Evolutionary conservation across 75 land plant genomes (phyloP).

Genomic region (Pinus albicaulis): DNA sequence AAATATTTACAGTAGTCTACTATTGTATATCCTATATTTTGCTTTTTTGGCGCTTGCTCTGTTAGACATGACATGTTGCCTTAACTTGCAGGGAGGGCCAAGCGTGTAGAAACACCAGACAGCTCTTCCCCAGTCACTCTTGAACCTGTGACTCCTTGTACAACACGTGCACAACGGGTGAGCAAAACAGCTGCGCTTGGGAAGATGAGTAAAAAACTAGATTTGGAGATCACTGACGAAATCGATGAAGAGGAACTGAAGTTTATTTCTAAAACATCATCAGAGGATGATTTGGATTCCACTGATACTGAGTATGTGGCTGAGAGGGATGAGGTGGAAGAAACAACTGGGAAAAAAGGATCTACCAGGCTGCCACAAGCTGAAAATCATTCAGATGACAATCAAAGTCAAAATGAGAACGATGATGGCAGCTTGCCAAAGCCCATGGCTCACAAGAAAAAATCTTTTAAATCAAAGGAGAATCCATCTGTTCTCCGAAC

Average conservation of each 20-base stretch:
- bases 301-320: constrained; percentile 10
- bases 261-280: constrained; percentile 12
- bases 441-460: neutral
- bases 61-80: constrained; percentile 17
- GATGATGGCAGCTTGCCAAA: neutral
- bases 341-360: neutral
- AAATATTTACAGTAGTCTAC: neutral
- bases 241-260: constrained; percentile 22
- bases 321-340: constrained; percentile 3
- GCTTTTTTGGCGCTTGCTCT: constrained; percentile 20
- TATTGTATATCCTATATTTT: constrained; percentile 17
- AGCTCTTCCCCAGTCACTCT: constrained; percentile 16
- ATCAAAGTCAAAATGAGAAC: constrained; percentile 1
- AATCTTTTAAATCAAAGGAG: constrained; percentile 2
- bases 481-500: constrained; percentile 5
- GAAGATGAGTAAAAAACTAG: constrained; percentile 25
- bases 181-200: constrained; percentile 84
- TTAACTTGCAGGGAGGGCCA: constrained; percentile 31
- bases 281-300: constrained; percentile 10
- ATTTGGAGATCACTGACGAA: constrained; percentile 10
- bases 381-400: neutral
- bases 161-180: constrained; percentile 61
- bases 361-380: neutral
- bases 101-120: constrained; percentile 29
- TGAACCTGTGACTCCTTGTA: constrained; percentile 20